Conservation (phyloP, 306 rosid genomes). For the Prunus fruticosa region DNA sequence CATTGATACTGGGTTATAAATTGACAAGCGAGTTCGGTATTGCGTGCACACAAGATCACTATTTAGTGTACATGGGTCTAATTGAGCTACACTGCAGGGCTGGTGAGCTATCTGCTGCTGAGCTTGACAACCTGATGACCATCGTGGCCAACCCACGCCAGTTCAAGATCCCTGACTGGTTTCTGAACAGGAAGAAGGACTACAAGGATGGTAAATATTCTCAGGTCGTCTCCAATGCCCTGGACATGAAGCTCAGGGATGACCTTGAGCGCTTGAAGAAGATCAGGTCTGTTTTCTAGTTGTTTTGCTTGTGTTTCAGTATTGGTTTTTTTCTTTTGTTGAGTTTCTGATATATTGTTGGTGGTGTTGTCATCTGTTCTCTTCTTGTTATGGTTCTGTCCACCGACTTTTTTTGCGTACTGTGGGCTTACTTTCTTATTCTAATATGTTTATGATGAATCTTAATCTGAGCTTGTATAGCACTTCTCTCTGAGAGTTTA, state of each 20-base stretch:
- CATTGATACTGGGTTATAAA: not conserved
- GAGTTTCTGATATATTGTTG: not conserved
- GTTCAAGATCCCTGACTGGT: conserved; percentile 81
- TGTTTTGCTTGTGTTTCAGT: too few species aligned
- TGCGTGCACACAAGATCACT: not conserved
- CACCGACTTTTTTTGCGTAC: not conserved
- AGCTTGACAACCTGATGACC: conserved; percentile 60
- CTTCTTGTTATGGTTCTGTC: not conserved
- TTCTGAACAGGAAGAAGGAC: conserved; percentile 74
- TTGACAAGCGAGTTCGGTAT: not conserved
- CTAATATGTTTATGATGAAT: not conserved
- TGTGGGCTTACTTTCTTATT: not conserved
- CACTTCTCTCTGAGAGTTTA: too few species aligned
- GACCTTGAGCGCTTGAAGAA: conserved; percentile 89
- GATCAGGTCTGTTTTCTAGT: conserved; percentile 51
- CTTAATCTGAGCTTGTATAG: not conserved
- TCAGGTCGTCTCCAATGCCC: conserved; percentile 67
- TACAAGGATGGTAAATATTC: conserved; percentile 74
- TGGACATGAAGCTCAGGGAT: conserved; percentile 88
- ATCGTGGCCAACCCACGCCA: conserved; percentile 64
- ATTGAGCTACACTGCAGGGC: conserved; percentile 39
- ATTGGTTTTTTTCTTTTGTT: not conserved
- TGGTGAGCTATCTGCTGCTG: conserved; percentile 60
- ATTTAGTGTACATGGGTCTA: not conserved
- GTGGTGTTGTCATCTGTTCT: not conserved